Percentiles rank a stretch among this genome's conserved stretches.
These are phyloP conservation scores for Globisporangium irregulare DNA, from an alignment of 352 stramenopile genomes.

Conservation along the genomic window DNA sequence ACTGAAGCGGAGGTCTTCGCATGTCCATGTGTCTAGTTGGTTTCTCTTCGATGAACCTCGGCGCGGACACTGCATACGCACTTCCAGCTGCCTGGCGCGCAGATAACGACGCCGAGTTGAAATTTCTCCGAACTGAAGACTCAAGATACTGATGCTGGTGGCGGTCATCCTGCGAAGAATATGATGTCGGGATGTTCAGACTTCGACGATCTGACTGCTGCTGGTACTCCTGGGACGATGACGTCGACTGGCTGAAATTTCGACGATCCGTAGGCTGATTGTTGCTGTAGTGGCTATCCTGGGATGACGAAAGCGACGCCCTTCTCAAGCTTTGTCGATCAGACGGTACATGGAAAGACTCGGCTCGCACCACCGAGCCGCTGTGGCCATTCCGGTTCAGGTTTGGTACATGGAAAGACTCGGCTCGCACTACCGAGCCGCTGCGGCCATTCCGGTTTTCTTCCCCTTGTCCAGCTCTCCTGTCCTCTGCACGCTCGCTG, in stretches of 20 bases:
- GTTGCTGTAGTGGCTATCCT: not conserved
- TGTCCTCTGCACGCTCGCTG: constrained; percentile 12
- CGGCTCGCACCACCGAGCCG: not conserved
- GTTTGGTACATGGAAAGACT: constrained; percentile 10
- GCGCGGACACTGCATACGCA: not conserved
- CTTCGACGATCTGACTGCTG: constrained; percentile 2
- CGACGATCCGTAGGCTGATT: not conserved
- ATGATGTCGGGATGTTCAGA: not conserved
- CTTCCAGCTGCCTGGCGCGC: not conserved
- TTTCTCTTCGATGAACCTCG: constrained; percentile 2
- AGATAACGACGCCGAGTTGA: not conserved
- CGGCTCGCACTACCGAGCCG: not conserved
- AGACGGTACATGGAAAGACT: constrained; percentile 4
- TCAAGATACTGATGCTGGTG: not conserved
- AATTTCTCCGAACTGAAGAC: not conserved
- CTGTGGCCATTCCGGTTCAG: constrained; percentile 11
- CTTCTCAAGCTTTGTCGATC: not conserved
- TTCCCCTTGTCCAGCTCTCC: constrained; percentile 23
- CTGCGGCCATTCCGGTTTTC: constrained; percentile 12
- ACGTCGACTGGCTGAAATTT: not conserved
- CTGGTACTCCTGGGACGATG: not conserved
- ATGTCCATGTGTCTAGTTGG: constrained; percentile 5
- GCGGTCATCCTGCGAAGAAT: not conserved
- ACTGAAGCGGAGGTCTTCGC: constrained; percentile 10
- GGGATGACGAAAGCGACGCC: not conserved